Evolutionary conservation across 1,284 basidiomycete species (phyloP).

Genomic region (Sanghuangporus baumii): DNA sequence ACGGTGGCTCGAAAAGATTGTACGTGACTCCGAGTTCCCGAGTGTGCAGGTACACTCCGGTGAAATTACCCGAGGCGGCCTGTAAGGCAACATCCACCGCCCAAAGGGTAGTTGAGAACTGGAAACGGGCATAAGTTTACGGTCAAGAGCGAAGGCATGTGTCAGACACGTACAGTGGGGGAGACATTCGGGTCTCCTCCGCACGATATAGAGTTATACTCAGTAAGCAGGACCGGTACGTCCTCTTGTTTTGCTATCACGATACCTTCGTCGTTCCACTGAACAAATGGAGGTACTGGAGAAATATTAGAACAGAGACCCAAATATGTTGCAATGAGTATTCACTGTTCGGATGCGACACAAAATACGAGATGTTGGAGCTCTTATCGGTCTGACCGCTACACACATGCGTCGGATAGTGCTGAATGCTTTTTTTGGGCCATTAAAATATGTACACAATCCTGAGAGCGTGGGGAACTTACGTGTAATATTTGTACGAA

Average conservation of each 20-base stretch:
- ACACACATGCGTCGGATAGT: slow-evolving; percentile 21
- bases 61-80: slow-evolving; percentile 43
- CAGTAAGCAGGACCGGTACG: slow-evolving; percentile 51
- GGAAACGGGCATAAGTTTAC: slow-evolving; percentile 19
- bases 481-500: slow-evolving; percentile 44
- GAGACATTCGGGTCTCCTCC: slow-evolving; percentile 56
- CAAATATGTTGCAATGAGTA: background rate
- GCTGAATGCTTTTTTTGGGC: slow-evolving; percentile 24
- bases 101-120: slow-evolving; percentile 62
- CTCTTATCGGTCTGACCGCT: slow-evolving; percentile 9
- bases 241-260: slow-evolving; percentile 18
- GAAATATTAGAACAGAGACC: background rate
- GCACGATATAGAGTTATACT: slow-evolving; percentile 65
- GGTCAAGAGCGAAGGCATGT: background rate
- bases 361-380: slow-evolving; percentile 26
- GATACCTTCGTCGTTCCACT: slow-evolving; percentile 40
- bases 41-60: slow-evolving; percentile 45
- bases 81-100: slow-evolving; percentile 47
- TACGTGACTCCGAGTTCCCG: slow-evolving; percentile 46
- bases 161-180: slow-evolving; percentile 8
- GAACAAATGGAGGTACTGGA: slow-evolving; percentile 29
- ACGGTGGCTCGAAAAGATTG: slow-evolving; percentile 45
- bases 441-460: slow-evolving; percentile 9
- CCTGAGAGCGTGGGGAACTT: slow-evolving; percentile 16
- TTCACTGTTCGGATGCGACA: slow-evolving; percentile 25